Evolutionary conservation across 2,329 filamentous ascomycete species (phyloP).

Genomic region (Neonectria sp.): DNA sequence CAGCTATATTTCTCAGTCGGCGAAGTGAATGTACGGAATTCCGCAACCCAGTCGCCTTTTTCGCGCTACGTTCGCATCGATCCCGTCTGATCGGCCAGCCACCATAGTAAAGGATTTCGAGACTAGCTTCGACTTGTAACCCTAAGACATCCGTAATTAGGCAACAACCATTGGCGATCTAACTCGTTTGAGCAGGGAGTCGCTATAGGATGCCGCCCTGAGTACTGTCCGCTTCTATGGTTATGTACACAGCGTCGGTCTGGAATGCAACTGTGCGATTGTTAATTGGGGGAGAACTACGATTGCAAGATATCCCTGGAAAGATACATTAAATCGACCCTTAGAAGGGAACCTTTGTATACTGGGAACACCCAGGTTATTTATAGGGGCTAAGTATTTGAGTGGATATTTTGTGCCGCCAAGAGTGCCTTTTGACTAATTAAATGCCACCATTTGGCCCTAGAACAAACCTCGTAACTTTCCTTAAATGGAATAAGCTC

Average conservation of each 20-base stretch:
- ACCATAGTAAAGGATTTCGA: conserved; percentile 14
- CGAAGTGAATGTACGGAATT: conserved; percentile 14
- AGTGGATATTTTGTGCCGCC: conserved; percentile 6
- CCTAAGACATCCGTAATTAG: conserved; percentile 14
- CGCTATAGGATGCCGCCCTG: conserved; percentile 11
- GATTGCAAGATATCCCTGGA: conserved; percentile 7
- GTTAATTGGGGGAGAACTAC: conserved; percentile 6
- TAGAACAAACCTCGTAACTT: conserved; percentile 13
- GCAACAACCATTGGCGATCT: conserved; percentile 15
- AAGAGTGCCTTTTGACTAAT: conserved; percentile 11
- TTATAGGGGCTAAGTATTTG: conserved; percentile 8
- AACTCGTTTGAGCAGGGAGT: conserved; percentile 14
- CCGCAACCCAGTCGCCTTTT: conserved; percentile 15
- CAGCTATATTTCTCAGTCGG: conserved; percentile 15
- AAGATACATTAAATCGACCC: conserved; percentile 6
- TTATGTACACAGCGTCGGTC: conserved; percentile 13
- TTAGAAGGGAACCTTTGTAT: conserved; percentile 6
- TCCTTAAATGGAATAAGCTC: conserved; percentile 13
- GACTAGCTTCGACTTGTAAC: conserved; percentile 15
- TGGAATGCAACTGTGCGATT: conserved; percentile 8
- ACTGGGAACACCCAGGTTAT: conserved; percentile 6
- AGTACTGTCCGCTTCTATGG: conserved; percentile 14
- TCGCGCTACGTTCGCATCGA: conserved; percentile 15
- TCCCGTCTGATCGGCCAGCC: conserved; percentile 14
- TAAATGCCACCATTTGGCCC: conserved; percentile 7